Conservation (phyloP, 768 basidiomycete species). For the Amanita fuliginea region DNA sequence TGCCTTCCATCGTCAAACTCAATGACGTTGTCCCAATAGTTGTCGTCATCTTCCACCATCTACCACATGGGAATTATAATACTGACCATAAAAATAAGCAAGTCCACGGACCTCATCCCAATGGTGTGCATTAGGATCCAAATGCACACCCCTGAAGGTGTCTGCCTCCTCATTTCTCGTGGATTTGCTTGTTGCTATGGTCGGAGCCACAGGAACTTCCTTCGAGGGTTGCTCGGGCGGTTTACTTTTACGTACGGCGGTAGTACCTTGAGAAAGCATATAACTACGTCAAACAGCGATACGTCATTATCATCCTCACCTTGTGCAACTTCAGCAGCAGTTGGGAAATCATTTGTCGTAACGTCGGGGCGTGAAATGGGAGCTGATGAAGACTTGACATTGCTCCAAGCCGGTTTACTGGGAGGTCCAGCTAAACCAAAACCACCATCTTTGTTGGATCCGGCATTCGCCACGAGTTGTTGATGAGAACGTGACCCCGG, state of each 20-base stretch:
- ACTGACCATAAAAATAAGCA: constrained; percentile 4
- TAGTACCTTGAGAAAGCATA: constrained; percentile 14
- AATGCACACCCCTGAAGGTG: constrained; percentile 87
- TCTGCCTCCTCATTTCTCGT: constrained; percentile 76
- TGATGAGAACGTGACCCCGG: constrained; percentile 41
- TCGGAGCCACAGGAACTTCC: constrained; percentile 40
- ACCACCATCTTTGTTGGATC: constrained; percentile 10
- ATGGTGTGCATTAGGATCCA: constrained; percentile 89
- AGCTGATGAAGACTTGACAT: constrained; percentile 32
- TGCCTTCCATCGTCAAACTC: constrained; percentile 94
- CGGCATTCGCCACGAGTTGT: constrained; percentile 20
- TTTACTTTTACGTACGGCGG: constrained; percentile 24
- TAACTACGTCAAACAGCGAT: constrained; percentile 1
- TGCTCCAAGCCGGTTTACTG: constrained; percentile 64
- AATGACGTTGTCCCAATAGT: constrained; percentile 80
- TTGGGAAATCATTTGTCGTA: constrained; percentile 75
- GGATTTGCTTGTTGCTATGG: constrained; percentile 41
- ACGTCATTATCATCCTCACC: constrained; percentile 31
- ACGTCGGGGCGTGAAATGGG: constrained; percentile 28
- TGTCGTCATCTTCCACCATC: constrained; percentile 91
- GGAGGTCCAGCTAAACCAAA: constrained; percentile 1
- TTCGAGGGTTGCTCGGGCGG: constrained; percentile 30
- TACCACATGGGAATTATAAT: constrained; percentile 17
- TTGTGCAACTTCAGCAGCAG: constrained; percentile 90
- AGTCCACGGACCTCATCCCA: constrained; percentile 85